These are phyloP conservation scores for Claviceps monticola DNA, from an alignment of 2,329 filamentous ascomycete species.

Conservation along the genomic window DNA sequence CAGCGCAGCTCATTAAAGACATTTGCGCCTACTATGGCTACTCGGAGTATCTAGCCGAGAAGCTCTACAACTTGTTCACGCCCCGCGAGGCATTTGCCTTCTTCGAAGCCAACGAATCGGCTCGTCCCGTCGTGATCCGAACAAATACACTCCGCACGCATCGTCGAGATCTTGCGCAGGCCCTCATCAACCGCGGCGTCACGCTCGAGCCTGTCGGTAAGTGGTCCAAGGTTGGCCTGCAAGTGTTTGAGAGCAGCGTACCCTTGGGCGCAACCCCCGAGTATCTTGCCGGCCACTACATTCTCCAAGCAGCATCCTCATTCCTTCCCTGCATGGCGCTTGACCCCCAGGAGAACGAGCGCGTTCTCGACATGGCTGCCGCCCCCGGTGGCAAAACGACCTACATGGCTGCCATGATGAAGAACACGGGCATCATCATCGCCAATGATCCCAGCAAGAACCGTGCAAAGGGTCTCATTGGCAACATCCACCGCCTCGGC, in stretches of 20 bases:
- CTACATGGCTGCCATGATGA: conserved; percentile 53
- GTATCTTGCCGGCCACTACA: conserved; percentile 95
- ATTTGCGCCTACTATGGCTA: conserved; percentile 97
- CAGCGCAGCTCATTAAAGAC: conserved; percentile 72
- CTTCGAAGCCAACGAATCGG: conserved; percentile 96
- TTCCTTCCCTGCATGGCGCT: conserved; percentile 97
- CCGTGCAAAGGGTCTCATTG: conserved; percentile 91
- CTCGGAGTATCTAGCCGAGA: conserved; percentile 86
- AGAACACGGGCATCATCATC: conserved; percentile 85
- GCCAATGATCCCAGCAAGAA: conserved; percentile 93
- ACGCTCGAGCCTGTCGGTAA: conserved; percentile 94
- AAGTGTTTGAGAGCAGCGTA: conserved; percentile 80
- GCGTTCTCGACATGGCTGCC: conserved; percentile 54
- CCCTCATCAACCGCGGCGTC: conserved; percentile 90
- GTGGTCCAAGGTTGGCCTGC: conserved; percentile 95
- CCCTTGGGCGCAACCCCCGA: conserved; percentile 91
- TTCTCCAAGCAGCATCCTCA: conserved; percentile 88
- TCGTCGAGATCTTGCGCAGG: conserved; percentile 70
- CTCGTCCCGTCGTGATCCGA: conserved; percentile 85
- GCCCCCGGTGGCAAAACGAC: conserved; percentile 17
- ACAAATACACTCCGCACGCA: conserved; percentile 84
- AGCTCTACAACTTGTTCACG: conserved; percentile 84
- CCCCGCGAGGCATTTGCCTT: conserved; percentile 93
- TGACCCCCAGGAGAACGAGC: conserved; percentile 83
- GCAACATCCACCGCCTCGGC: conserved; percentile 91